These are phyloP conservation scores for Podospora australis DNA, from an alignment of 495 filamentous ascomycete genomes.

Conservation along the genomic window DNA sequence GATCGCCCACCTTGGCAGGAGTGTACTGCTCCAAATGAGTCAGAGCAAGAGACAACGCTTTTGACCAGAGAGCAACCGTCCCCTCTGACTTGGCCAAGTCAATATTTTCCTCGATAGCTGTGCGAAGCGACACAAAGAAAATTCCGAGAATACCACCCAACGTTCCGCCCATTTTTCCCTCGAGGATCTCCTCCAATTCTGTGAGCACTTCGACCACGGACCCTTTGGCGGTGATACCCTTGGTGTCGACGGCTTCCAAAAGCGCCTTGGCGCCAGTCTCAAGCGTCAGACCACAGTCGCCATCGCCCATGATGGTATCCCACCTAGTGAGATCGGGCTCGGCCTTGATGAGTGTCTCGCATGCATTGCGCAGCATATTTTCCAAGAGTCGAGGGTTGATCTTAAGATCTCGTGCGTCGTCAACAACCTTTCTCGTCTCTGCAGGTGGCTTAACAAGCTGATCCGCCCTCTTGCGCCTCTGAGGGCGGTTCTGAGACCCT, in stretches of 20 bases:
- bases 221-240: conserved; percentile 31
- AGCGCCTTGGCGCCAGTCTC: conserved; percentile 40
- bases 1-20: conserved; percentile 42
- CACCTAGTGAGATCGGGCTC: conserved; percentile 56
- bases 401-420: conserved; percentile 34
- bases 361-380: conserved; percentile 45
- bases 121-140: conserved; percentile 51
- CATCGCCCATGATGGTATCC: conserved; percentile 61
- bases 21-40: conserved; percentile 43
- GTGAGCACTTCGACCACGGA: conserved; percentile 47
- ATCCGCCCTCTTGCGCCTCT: conserved; percentile 31
- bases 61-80: conserved; percentile 31
- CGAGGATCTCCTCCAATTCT: conserved; percentile 50
- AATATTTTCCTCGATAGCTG: conserved; percentile 37
- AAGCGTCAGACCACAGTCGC: conserved; percentile 58
- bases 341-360: conserved; percentile 42
- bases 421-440: conserved; percentile 25
- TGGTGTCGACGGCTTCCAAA: conserved; percentile 32
- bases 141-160: conserved; percentile 56
- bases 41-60: conserved; percentile 30
- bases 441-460: conserved; percentile 37
- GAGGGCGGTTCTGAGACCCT: conserved; percentile 25
- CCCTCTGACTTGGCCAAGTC: conserved; percentile 23
- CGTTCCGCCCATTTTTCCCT: conserved; percentile 54
- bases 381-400: conserved; percentile 41